These are phyloP conservation scores for Secale cereale DNA, from an alignment of 176 grass and related monocot genomes.

Conservation along the genomic window DNA sequence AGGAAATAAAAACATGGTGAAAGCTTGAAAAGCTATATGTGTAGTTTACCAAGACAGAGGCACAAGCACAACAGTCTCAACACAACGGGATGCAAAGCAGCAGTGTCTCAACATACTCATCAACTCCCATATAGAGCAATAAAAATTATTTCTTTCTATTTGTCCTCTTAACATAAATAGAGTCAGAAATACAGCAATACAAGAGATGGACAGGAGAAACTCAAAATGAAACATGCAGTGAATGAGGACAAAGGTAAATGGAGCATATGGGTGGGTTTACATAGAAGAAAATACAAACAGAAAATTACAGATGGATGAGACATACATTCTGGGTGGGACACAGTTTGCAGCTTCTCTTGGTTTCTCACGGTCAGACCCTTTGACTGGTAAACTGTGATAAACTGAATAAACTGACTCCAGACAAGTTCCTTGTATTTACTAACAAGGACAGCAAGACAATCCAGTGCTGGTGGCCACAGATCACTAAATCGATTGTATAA, in stretches of 20 bases:
- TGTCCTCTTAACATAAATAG: background rate
- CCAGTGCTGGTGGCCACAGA: slow-evolving; percentile 70
- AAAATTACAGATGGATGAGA: background rate
- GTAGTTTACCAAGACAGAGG: background rate
- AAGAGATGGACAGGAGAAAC: background rate
- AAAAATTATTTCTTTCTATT: background rate
- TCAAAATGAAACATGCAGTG: background rate
- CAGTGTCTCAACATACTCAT: background rate
- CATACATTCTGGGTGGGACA: slow-evolving; percentile 55
- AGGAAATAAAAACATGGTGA: slow-evolving; percentile 3
- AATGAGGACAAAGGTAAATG: background rate
- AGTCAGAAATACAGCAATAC: background rate
- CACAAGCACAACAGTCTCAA: background rate
- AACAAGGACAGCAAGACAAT: slow-evolving; percentile 69
- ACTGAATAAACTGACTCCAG: slow-evolving; percentile 68
- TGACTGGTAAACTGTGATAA: slow-evolving; percentile 47
- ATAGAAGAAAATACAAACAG: slow-evolving; percentile 23
- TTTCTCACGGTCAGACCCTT: slow-evolving; percentile 31
- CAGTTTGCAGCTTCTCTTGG: slow-evolving; percentile 40
- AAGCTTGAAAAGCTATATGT: background rate
- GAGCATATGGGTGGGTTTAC: background rate
- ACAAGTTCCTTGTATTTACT: slow-evolving; percentile 68
- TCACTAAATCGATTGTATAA: slow-evolving; percentile 83
- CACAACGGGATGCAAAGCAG: slow-evolving; percentile 23
- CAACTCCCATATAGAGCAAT: background rate